These are phyloP conservation scores for Aspergillus olivimuriae DNA, from an alignment of 495 filamentous ascomycete species.

Conservation along the genomic window DNA sequence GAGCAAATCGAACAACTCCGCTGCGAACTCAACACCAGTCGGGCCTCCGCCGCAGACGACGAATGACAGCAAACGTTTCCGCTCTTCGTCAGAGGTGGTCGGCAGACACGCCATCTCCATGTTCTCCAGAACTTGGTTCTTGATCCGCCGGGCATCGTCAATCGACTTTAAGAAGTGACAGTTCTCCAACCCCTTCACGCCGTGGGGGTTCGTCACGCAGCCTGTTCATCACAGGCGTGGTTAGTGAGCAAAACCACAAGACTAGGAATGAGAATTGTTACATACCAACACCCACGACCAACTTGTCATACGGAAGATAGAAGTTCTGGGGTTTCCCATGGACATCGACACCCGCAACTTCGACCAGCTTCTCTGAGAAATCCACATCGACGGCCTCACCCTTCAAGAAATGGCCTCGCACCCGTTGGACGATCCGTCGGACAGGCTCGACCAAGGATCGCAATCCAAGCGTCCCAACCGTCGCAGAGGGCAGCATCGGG, in stretches of 20 bases:
- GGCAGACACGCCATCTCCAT: conserved; percentile 90
- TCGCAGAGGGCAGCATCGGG: conserved; percentile 93
- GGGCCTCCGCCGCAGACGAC: conserved; percentile 93
- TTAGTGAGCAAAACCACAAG: background rate
- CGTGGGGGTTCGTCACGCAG: conserved; percentile 88
- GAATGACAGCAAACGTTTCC: conserved; percentile 82
- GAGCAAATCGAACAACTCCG: conserved; percentile 89
- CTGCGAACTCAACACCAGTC: conserved; percentile 96
- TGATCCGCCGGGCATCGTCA: conserved; percentile 81
- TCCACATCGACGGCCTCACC: conserved; percentile 82
- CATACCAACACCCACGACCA: conserved; percentile 87
- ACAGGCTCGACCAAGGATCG: conserved; percentile 90
- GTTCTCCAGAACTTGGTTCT: conserved; percentile 85
- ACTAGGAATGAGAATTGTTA: background rate
- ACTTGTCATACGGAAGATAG: conserved; percentile 97
- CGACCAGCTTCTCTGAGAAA: conserved; percentile 84
- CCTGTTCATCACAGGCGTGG: conserved; percentile 37
- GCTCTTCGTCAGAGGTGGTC: conserved; percentile 84
- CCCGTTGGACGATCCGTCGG: conserved; percentile 66
- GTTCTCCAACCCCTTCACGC: conserved; percentile 90
- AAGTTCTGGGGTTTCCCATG: conserved; percentile 68
- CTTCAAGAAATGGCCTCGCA: conserved; percentile 85
- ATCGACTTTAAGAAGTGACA: conserved; percentile 94
- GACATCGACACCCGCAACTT: conserved; percentile 68
- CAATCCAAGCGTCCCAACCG: conserved; percentile 89